A percentile compares a stretch with the other conserved stretches of the same genome.
These are phyloP conservation scores for Lasiosphaeriaceae sp. DNA, from an alignment of 495 filamentous ascomycete species.

Conservation along the genomic window DNA sequence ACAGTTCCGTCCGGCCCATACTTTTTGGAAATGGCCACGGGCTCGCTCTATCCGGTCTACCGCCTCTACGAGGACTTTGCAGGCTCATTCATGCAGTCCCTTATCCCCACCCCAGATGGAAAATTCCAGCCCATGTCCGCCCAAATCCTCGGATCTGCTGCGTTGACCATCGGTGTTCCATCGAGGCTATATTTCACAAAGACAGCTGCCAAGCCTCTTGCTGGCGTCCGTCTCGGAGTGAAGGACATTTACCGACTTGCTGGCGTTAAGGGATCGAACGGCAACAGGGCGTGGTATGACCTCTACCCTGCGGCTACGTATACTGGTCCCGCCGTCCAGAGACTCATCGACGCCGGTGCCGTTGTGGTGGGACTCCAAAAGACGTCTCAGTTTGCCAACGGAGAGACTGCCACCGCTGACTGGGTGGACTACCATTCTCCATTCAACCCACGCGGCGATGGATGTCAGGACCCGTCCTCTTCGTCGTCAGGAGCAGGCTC, in stretches of 20 bases:
- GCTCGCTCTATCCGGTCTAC: conserved; percentile 36
- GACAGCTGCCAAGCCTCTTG: conserved; percentile 38
- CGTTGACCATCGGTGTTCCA: conserved; percentile 41
- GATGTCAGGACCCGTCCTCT: conserved; percentile 47
- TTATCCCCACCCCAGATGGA: conserved; percentile 34
- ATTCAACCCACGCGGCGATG: conserved; percentile 57
- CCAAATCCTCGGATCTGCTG: conserved; percentile 23
- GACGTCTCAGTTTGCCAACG: conserved; percentile 56
- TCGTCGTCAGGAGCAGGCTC: conserved; percentile 48
- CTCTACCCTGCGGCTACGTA: conserved; percentile 44
- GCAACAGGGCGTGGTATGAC: conserved; percentile 54
- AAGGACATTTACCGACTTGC: conserved; percentile 61
- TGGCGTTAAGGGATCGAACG: conserved; percentile 50
- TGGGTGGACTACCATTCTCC: conserved; percentile 52
- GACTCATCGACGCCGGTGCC: conserved; percentile 57
- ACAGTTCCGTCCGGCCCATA: conserved; percentile 45
- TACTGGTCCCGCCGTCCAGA: conserved; percentile 48
- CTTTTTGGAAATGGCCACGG: conserved; percentile 39
- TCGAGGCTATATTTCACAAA: conserved; percentile 51
- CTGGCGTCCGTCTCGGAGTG: conserved; percentile 52
- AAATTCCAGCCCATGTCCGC: conserved; percentile 37
- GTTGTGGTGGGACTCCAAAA: conserved; percentile 58
- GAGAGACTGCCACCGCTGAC: conserved; percentile 49
- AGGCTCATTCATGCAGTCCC: conserved; percentile 33
- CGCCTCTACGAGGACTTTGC: conserved; percentile 41